Evolutionary conservation across 179 eudicot genomes (phyloP).

Genomic region (Sideroxylon spinosum): DNA sequence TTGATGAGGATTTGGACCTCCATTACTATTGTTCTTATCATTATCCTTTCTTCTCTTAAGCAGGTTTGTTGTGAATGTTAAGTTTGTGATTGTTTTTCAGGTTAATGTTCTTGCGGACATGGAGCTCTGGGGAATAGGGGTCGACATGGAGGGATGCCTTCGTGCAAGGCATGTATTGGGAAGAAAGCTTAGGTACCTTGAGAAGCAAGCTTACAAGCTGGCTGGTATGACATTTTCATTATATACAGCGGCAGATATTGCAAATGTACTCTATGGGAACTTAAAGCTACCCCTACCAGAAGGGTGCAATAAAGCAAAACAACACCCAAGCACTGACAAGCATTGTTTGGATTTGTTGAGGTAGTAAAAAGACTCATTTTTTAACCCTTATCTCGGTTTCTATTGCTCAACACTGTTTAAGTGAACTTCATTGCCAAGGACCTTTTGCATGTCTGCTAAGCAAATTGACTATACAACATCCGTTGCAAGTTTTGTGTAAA

Average conservation of each 20-base stretch:
- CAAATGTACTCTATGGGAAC: constrained; percentile 75
- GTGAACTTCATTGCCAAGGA: not conserved
- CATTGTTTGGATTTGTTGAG: constrained; percentile 83
- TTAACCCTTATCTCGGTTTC: constrained; percentile 12
- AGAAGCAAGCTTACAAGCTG: constrained; percentile 78
- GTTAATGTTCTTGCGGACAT: constrained; percentile 87
- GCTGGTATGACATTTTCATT: constrained; percentile 92
- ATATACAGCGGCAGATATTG: constrained; percentile 85
- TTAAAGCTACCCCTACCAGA: constrained; percentile 90
- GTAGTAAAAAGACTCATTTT: constrained; percentile 30
- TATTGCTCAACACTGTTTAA: constrained; percentile 9
- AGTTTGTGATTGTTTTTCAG: constrained; percentile 34
- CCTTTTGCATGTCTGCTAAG: not conserved
- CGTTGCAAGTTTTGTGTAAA: not conserved
- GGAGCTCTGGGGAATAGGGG: constrained; percentile 92
- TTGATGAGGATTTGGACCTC: not conserved
- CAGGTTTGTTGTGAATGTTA: constrained; percentile 2
- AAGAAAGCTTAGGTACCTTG: constrained; percentile 74
- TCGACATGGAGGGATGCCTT: constrained; percentile 95
- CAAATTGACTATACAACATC: not conserved
- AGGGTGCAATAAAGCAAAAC: constrained; percentile 61
- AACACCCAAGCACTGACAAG: constrained; percentile 90
- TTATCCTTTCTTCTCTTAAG: not conserved
- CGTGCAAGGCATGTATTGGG: constrained; percentile 68
- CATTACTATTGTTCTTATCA: not conserved